Base-by-base conservation (phyloP, 202 grass and related monocot species). In the Schoenoplectus tabernaemontani region DNA sequence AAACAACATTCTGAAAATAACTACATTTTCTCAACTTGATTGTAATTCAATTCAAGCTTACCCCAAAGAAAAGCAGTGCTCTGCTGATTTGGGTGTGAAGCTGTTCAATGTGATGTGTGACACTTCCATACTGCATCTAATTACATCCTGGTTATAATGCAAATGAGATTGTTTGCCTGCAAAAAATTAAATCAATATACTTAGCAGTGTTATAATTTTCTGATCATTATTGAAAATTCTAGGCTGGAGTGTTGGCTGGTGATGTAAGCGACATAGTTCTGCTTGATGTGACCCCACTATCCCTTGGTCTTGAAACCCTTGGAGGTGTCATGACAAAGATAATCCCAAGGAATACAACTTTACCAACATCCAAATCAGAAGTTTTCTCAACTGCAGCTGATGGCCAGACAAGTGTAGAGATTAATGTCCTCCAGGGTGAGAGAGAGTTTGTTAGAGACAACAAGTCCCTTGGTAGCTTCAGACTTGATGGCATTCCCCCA, bases 321-420 rank as follows among this genome's bases (percentile, higher is more conserved):
- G 94, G 94, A 85, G 94, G 89, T 47, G 91, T 97, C 59, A 97
- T 97, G 94, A 92, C 87, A 38, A 97, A 97, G 87, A 93, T 97
- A 83, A 97, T 93, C 23, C 91, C 91, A 13, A 88, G 93, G 60
- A 97, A 93, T 64, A 93, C 93, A 17, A 97, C 93, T 58, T 58
- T 97, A 17, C 91, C 89, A 38, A 97, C 91, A 20, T 93, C 93
- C 54, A 97, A 97, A 88, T 93, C 93, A 57, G 93, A 97, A 87
- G 89, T 97, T 79, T 97, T 97, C 84, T 97, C 93, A 11, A 97
- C 93, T 46, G 91, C 91, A 65, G 89, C 87, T 67, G 93, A 97
- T 82, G 89, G 93, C 26, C 93, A 91, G 60, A 93, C 91, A 15
- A 97, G 89, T 77, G 91, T 93, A 60, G 93, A 97, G 33, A 93